Evolutionary conservation across 1,284 basidiomycete species (phyloP).

Genomic region (Malassezia caprae): DNA sequence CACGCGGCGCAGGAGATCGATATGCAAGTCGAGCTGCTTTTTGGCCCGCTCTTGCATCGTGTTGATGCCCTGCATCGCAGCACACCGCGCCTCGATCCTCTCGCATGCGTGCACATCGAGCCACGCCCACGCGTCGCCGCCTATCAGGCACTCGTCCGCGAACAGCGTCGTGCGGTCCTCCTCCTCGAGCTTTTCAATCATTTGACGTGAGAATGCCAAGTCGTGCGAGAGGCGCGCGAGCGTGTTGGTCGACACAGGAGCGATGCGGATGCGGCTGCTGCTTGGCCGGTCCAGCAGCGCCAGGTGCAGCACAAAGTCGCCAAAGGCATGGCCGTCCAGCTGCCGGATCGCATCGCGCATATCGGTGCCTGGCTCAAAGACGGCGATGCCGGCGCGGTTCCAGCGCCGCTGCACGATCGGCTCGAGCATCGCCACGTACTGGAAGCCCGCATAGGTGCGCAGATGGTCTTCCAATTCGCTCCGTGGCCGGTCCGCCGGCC

Average conservation of each 20-base stretch:
- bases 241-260: constrained; percentile 31
- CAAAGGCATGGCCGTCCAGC: constrained; percentile 28
- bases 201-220: constrained; percentile 26
- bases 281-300: constrained; percentile 29
- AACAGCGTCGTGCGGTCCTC: constrained; percentile 32
- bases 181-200: constrained; percentile 24
- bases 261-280: constrained; percentile 29
- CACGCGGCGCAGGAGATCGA: constrained; percentile 37
- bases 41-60: constrained; percentile 13
- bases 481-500: constrained; percentile 28
- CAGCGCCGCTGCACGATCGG: constrained; percentile 32
- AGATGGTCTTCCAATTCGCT: constrained; percentile 30
- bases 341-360: constrained; percentile 25
- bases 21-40: constrained; percentile 35
- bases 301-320: constrained; percentile 31
- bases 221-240: constrained; percentile 30
- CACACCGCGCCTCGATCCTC: constrained; percentile 21
- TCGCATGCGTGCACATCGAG: constrained; percentile 20
- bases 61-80: not conserved
- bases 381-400: constrained; percentile 37
- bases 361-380: constrained; percentile 31
- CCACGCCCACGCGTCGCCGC: constrained; percentile 13
- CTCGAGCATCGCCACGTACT: constrained; percentile 38
- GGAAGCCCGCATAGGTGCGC: constrained; percentile 27
- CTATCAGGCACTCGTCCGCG: constrained; percentile 6